A percentile compares a stretch with the other conserved stretches of the same genome.
These are phyloP conservation scores for Mediolabrus comicus DNA, from an alignment of 108 stramenopile species.

Conservation along the genomic window DNA sequence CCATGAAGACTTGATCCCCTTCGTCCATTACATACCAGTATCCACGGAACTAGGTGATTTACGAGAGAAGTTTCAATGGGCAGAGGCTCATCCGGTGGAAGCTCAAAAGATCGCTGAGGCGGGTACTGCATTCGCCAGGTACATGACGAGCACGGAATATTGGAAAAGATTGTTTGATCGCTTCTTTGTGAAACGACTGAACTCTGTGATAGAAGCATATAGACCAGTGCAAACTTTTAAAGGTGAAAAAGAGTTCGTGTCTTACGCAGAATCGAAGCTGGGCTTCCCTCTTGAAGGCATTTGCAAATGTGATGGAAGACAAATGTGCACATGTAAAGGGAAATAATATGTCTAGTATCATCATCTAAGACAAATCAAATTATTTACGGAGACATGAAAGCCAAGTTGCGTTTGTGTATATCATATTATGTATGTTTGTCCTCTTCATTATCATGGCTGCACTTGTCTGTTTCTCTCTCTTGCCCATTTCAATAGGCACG, in stretches of 20 bases:
- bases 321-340: neutral
- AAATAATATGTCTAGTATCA: no score
- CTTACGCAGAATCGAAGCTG: neutral
- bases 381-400: neutral
- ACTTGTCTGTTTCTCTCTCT: no score
- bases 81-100: conserved; percentile 6
- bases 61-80: conserved; percentile 12
- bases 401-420: no score
- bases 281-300: neutral
- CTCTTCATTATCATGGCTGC: no score
- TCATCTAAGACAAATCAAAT: no score
- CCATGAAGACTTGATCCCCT: conserved; percentile 13
- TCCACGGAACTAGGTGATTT: conserved; percentile 2
- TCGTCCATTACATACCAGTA: conserved; percentile 12
- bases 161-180: conserved; percentile 2
- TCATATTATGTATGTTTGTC: no score
- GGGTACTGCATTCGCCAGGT: neutral
- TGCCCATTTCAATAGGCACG: conserved; percentile 3
- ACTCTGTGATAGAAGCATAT: conserved; percentile 1
- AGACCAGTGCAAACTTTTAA: neutral
- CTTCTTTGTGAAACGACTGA: conserved; percentile 2
- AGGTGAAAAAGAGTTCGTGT: neutral
- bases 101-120: neutral
- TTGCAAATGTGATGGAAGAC: neutral
- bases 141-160: conserved; percentile 3